phyloP scores from a whole-genome alignment of 805 yeast species.

The Cyberlindnera americana region DNA sequence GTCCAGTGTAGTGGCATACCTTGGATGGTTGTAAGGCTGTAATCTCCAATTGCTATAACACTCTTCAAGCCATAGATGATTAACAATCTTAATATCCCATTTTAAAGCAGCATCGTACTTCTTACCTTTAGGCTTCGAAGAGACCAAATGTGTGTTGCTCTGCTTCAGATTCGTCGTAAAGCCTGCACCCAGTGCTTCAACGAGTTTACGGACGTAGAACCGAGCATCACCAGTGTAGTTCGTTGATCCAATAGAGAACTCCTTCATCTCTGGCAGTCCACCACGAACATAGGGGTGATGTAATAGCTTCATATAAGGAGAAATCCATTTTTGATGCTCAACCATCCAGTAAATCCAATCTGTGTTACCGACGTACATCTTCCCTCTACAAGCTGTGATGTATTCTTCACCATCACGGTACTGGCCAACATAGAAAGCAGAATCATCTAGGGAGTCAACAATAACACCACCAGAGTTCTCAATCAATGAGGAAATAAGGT shows the following conservation, averaged over 20 bases:
- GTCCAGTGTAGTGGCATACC: slow-evolving; percentile 38
- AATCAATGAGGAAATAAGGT: slow-evolving; percentile 43
- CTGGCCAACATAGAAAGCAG: slow-evolving; percentile 57
- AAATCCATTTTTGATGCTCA: slow-evolving; percentile 48
- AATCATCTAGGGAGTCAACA: slow-evolving; percentile 25
- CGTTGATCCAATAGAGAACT: slow-evolving; percentile 62
- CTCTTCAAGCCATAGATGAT: slow-evolving; percentile 88
- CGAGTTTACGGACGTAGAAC: slow-evolving; percentile 59
- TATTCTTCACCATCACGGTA: slow-evolving; percentile 59
- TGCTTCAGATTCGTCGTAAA: slow-evolving; percentile 64
- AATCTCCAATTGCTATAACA: slow-evolving; percentile 60
- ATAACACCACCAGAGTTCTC: slow-evolving; percentile 53
- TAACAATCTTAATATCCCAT: slow-evolving; percentile 66
- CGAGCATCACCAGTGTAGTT: slow-evolving; percentile 87
- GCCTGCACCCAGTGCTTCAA: slow-evolving; percentile 67
- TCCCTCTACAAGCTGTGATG: slow-evolving; percentile 38
- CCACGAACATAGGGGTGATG: slow-evolving; percentile 60
- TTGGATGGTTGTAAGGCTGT: slow-evolving; percentile 41
- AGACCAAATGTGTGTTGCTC: slow-evolving; percentile 68
- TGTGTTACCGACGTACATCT: slow-evolving; percentile 56
- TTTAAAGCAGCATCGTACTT: slow-evolving; percentile 70
- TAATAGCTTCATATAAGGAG: slow-evolving; percentile 53
- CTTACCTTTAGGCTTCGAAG: slow-evolving; percentile 63
- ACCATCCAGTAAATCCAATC: slow-evolving; percentile 75
- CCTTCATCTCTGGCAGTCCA: slow-evolving; percentile 51